These are phyloP conservation scores for Tricholomella constricta DNA, from an alignment of 768 basidiomycete genomes.

Conservation along the genomic window DNA sequence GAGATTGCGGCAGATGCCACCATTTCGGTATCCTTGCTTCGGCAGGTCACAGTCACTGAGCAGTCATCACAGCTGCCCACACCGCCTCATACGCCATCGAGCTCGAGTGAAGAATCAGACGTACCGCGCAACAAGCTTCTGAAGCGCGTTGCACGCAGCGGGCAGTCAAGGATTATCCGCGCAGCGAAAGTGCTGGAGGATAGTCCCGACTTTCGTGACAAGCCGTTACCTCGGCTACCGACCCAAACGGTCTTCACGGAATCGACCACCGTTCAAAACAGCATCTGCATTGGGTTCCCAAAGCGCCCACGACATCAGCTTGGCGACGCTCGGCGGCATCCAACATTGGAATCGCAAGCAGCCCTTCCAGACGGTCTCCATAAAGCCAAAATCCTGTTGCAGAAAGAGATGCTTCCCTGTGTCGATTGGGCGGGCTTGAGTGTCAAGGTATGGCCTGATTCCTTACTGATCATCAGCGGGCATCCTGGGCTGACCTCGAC, in stretches of 20 bases:
- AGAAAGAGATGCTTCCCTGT: slow-evolving; percentile 61
- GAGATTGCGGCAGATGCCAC: slow-evolving; percentile 75
- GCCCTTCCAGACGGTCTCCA: slow-evolving; percentile 68
- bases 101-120: slow-evolving; percentile 47
- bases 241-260: slow-evolving; percentile 41
- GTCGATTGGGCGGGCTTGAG: slow-evolving; percentile 68
- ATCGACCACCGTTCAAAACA: slow-evolving; percentile 46
- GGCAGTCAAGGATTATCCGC: slow-evolving; percentile 26
- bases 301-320: slow-evolving; percentile 59
- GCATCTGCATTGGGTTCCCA: slow-evolving; percentile 67
- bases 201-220: slow-evolving; percentile 32
- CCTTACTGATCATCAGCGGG: slow-evolving; percentile 3
- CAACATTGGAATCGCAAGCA: slow-evolving; percentile 45
- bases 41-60: slow-evolving; percentile 57
- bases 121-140: slow-evolving; percentile 31
- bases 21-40: slow-evolving; percentile 65
- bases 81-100: slow-evolving; percentile 50
- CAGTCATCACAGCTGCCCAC: slow-evolving; percentile 41
- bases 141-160: slow-evolving; percentile 34
- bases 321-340: slow-evolving; percentile 40
- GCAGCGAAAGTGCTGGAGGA: slow-evolving; percentile 26
- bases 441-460: slow-evolving; percentile 55
- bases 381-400: slow-evolving; percentile 57
- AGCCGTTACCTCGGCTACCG: slow-evolving; percentile 46
- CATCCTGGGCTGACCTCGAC: slow-evolving; percentile 9